These are phyloP conservation scores for Lagenidium sp. DNA, from an alignment of 352 stramenopile species.

Conservation along the genomic window DNA sequence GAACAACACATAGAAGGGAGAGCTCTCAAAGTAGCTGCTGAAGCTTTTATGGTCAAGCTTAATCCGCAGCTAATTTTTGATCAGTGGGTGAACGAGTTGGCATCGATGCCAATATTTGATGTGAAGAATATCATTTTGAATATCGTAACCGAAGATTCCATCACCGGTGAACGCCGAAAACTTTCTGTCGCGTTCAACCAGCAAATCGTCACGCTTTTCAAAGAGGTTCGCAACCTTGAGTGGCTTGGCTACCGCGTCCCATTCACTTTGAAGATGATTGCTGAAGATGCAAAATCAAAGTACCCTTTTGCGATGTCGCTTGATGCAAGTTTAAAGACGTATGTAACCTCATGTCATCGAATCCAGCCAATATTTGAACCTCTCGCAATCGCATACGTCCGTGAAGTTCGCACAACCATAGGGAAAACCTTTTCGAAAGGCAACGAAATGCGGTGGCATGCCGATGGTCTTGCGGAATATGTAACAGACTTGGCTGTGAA, in stretches of 20 bases:
- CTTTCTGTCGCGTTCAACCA: conserved; percentile 94
- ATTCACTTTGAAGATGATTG: conserved; percentile 92
- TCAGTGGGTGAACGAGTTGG: conserved; percentile 91
- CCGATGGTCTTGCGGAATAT: conserved; percentile 81
- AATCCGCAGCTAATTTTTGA: conserved; percentile 92
- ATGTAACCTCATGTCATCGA: conserved; percentile 69
- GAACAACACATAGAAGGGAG: conserved; percentile 96
- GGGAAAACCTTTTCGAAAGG: conserved; percentile 86
- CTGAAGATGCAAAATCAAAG: conserved; percentile 94
- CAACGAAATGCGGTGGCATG: conserved; percentile 86
- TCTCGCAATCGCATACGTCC: conserved; percentile 62
- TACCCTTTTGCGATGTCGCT: conserved; percentile 97
- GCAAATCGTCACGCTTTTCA: conserved; percentile 97
- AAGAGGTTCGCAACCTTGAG: conserved; percentile 98
- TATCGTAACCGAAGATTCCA: conserved; percentile 77
- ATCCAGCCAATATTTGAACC: conserved; percentile 83
- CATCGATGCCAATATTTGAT: conserved; percentile 86
- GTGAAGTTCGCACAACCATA: conserved; percentile 75
- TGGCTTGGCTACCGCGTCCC: conserved; percentile 97
- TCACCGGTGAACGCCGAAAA: conserved; percentile 64
- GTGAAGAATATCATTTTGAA: conserved; percentile 90
- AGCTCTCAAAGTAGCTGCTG: conserved; percentile 88
- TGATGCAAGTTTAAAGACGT: conserved; percentile 94
- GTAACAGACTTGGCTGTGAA: conserved; percentile 86
- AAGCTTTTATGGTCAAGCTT: conserved; percentile 83